Conservation (phyloP, 2,329 filamentous ascomycete genomes). For the Colletotrichum cordylinicola region DNA sequence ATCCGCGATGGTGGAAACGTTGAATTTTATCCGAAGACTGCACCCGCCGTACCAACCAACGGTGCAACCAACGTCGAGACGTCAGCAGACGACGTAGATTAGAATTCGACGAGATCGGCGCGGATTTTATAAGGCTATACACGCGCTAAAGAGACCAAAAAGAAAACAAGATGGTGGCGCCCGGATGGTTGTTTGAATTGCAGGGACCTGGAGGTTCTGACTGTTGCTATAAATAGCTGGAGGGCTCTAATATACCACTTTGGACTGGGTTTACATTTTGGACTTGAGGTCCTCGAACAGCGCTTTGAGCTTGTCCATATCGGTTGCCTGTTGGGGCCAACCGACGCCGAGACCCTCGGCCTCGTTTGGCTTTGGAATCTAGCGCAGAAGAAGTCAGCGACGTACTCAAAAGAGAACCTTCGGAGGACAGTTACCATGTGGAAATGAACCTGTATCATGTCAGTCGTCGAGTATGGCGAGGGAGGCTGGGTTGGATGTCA, state of each 20-base stretch:
- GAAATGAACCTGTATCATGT: slow-evolving; percentile 75
- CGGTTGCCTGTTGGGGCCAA: slow-evolving; percentile 78
- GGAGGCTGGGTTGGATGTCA: not conserved
- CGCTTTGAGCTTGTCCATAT: slow-evolving; percentile 85
- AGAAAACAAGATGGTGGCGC: not conserved
- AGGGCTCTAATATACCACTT: not conserved
- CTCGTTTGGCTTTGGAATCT: slow-evolving; percentile 94
- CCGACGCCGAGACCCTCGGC: slow-evolving; percentile 78
- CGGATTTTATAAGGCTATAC: not conserved
- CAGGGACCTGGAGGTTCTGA: not conserved
- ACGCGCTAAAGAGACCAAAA: not conserved
- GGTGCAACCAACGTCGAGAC: slow-evolving; percentile 34
- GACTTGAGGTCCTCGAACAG: slow-evolving; percentile 84
- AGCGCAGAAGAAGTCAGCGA: slow-evolving; percentile 2
- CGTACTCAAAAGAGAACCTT: not conserved
- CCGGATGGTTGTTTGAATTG: slow-evolving; percentile 17
- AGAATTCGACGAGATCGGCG: slow-evolving; percentile 13
- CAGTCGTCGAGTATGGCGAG: not conserved
- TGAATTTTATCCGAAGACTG: slow-evolving; percentile 66
- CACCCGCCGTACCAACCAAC: slow-evolving; percentile 26
- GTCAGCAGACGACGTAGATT: slow-evolving; percentile 53
- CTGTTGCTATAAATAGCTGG: not conserved
- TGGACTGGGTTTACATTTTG: slow-evolving; percentile 69
- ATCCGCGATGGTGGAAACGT: slow-evolving; percentile 71
- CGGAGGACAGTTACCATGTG: slow-evolving; percentile 71